These are phyloP conservation scores for Fusarium newnesense DNA, from an alignment of 2,329 filamentous ascomycete species.

Conservation along the genomic window DNA sequence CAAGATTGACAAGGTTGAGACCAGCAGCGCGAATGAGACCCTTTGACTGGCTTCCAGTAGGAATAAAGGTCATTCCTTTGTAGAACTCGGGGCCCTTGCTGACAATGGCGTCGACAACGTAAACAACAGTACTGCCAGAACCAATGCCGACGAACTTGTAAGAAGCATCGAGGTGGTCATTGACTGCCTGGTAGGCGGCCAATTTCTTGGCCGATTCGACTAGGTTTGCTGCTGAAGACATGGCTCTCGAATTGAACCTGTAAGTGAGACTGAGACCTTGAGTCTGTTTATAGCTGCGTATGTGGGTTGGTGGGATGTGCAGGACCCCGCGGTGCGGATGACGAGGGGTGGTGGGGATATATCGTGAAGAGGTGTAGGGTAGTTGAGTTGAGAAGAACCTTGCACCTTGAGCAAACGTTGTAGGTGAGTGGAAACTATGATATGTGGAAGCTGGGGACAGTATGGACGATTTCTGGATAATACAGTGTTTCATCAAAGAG, in stretches of 20 bases:
- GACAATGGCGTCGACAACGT: slow-evolving; percentile 84
- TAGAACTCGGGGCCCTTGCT: slow-evolving; percentile 66
- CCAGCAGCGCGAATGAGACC: slow-evolving; percentile 85
- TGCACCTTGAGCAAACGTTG: background rate
- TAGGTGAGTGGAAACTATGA: background rate
- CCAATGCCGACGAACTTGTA: slow-evolving; percentile 80
- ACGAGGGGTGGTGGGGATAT: slow-evolving; percentile 31
- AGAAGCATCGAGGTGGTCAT: slow-evolving; percentile 73
- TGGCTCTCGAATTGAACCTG: slow-evolving; percentile 38
- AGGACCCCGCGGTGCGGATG: slow-evolving; percentile 31
- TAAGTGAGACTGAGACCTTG: slow-evolving; percentile 26
- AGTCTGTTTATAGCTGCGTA: slow-evolving; percentile 22
- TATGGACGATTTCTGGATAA: background rate
- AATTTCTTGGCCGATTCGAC: slow-evolving; percentile 80
- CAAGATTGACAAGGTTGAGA: slow-evolving; percentile 80
- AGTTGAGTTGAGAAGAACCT: slow-evolving; percentile 7
- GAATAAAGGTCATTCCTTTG: slow-evolving; percentile 81
- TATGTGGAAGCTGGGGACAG: background rate
- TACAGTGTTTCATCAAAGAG: background rate
- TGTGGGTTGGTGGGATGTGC: slow-evolving; percentile 22
- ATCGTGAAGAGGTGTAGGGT: slow-evolving; percentile 29
- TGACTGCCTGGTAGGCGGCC: slow-evolving; percentile 78
- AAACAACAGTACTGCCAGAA: slow-evolving; percentile 83
- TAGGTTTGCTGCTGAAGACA: slow-evolving; percentile 53
- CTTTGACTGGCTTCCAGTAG: slow-evolving; percentile 91